Base-by-base conservation (phyloP, 2,329 filamentous ascomycete species). In the Colletotrichum sp. region DNA sequence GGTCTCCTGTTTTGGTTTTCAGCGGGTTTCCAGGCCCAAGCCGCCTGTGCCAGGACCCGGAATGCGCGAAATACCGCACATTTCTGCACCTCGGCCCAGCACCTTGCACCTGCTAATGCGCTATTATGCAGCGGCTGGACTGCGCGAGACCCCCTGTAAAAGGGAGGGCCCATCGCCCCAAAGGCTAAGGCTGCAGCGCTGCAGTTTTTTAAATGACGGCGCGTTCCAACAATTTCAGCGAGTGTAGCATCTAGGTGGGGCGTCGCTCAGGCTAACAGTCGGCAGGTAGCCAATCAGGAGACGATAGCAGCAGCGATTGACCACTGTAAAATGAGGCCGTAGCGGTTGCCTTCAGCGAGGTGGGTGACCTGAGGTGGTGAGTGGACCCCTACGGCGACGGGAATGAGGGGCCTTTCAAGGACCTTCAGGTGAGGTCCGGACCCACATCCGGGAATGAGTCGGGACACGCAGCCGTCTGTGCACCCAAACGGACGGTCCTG, bases 171-270 rank as follows among this genome's bases (percentile, higher is more conserved):
- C 73, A 36, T 64, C 24, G 57, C 26, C 26, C 39, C 30, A 55
- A 30, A 39, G 36, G 59, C 67, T 71, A 71, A 72, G 21, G 55
- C 32, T 32, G 59, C 28, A 34, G 36, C 57, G 61, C 52, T 67
- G 72, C 72, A 71, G 67, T 39, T 72, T 63, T 21, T 34, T 12
- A 34, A 75, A 75, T 73, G 43, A 73, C 59, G 70, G 73, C 64
- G 73, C 43, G 59, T 73, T 73, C 70, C 64, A 69, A 75, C 70
- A 75, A 73, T 75, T 73, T 75, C 64, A 65, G 64, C 70, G 70
- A 65, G 48, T 60, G 73, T 76, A 76, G 32, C 70, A 69, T 66
- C 13, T 59, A 18, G 21, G 65, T 73, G 70, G 74, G 65, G 16
- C 43, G 4, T 13, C 34, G 10, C 13, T 13, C 32, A 4, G 32